These are phyloP conservation scores for Pseudoturritis turrita DNA, from an alignment of 345 rosid genomes.

Conservation along the genomic window DNA sequence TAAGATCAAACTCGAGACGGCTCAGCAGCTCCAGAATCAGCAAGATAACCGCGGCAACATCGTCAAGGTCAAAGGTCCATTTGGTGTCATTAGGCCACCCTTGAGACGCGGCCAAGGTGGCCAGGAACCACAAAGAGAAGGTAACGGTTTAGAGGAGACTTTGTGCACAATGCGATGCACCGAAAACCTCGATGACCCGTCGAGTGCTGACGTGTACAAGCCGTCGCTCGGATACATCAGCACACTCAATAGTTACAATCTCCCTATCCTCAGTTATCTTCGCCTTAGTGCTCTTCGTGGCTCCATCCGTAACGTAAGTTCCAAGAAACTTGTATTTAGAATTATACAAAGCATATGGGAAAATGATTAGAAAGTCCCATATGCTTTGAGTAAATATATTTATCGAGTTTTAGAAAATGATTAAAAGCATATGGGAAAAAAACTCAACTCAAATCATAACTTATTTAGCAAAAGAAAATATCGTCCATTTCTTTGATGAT, in stretches of 20 bases:
- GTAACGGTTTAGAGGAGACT: conserved; percentile 59
- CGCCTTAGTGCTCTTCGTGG: conserved; percentile 51
- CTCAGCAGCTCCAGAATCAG: conserved; percentile 41
- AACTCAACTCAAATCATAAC: too few relatives aligned
- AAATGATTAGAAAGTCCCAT: too few relatives aligned
- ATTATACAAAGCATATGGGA: background rate
- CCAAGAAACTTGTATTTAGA: background rate
- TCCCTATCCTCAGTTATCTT: conserved; percentile 46
- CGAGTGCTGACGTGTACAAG: conserved; percentile 43
- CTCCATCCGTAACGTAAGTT: conserved; percentile 26
- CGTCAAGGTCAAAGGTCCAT: conserved; percentile 38
- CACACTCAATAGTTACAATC: conserved; percentile 47
- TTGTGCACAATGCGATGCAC: conserved; percentile 45
- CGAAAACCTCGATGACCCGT: conserved; percentile 52
- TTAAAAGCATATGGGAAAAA: too few relatives aligned
- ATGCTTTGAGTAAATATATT: too few relatives aligned
- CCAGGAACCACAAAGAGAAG: background rate
- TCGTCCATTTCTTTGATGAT: too few relatives aligned
- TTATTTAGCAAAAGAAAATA: too few relatives aligned
- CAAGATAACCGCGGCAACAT: conserved; percentile 49
- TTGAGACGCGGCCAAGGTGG: conserved; percentile 11
- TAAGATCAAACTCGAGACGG: conserved; percentile 35
- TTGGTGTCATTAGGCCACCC: conserved; percentile 44
- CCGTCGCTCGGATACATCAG: conserved; percentile 46
- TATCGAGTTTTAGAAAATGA: too few relatives aligned